These are phyloP conservation scores for Arabidopsis hybrid DNA, from an alignment of 441 rosid genomes.

Conservation along the genomic window DNA sequence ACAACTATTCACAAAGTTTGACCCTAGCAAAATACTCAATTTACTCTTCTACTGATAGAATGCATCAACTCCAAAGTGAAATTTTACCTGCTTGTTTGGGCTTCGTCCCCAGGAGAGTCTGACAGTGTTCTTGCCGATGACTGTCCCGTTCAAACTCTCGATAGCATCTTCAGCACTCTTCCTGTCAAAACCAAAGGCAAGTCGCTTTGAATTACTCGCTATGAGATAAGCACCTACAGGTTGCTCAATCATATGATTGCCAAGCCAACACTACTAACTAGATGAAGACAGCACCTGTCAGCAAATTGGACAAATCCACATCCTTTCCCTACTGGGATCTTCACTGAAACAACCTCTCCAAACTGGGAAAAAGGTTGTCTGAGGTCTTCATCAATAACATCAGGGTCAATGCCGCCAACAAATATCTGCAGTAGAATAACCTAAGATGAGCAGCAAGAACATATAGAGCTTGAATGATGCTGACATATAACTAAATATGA, in stretches of 20 bases:
- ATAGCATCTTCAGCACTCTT: constrained; percentile 90
- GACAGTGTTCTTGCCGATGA: constrained; percentile 87
- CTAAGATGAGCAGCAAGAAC: constrained; percentile 32
- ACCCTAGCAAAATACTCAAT: constrained; percentile 14
- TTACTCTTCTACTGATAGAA: background rate
- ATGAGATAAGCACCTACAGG: background rate
- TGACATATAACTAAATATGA: constrained; percentile 22
- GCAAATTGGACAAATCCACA: constrained; percentile 92
- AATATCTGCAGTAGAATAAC: constrained; percentile 65
- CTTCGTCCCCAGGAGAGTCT: constrained; percentile 98
- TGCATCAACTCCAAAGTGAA: background rate
- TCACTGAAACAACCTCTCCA: constrained; percentile 95
- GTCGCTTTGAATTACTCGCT: constrained; percentile 9
- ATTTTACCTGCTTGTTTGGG: constrained; percentile 80
- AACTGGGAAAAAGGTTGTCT: constrained; percentile 79
- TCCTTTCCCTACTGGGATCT: constrained; percentile 92
- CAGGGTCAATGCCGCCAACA: constrained; percentile 92
- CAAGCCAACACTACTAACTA: constrained; percentile 19
- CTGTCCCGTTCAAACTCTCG: constrained; percentile 73
- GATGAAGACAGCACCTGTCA: constrained; percentile 57
- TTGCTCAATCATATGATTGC: constrained; percentile 17
- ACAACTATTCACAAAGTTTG: constrained; percentile 11
- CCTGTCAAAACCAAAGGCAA: constrained; percentile 50
- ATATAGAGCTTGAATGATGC: constrained; percentile 12
- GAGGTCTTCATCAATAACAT: constrained; percentile 84